Evolutionary conservation across 495 filamentous ascomycete species (phyloP).

Genomic region (Tuber calosporum): DNA sequence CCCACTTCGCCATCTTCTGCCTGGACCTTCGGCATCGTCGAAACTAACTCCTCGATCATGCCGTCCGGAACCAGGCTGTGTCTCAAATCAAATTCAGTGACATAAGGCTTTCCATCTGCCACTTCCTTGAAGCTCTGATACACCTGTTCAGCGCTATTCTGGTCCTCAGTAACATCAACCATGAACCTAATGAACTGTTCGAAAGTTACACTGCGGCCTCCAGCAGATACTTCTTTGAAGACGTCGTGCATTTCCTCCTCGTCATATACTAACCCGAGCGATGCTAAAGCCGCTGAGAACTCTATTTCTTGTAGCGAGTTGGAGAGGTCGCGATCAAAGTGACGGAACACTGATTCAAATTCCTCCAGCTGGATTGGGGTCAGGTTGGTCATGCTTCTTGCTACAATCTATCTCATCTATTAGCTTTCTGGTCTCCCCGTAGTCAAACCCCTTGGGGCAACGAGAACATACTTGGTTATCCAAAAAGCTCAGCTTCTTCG

Average conservation of each 20-base stretch:
- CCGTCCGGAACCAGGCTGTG: constrained; percentile 93
- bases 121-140: constrained; percentile 96
- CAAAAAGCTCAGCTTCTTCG: constrained; percentile 90
- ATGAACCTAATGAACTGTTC: constrained; percentile 99
- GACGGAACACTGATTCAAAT: constrained; percentile 93
- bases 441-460: neutral
- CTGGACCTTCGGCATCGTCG: constrained; percentile 61
- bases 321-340: constrained; percentile 88
- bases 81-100: constrained; percentile 91
- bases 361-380: constrained; percentile 97
- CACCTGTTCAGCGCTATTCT: constrained; percentile 96
- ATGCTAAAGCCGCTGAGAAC: constrained; percentile 89
- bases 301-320: constrained; percentile 91
- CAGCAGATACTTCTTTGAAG: constrained; percentile 70
- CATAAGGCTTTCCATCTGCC: constrained; percentile 95
- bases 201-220: constrained; percentile 73
- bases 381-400: constrained; percentile 95
- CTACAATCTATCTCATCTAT: constrained; percentile 53
- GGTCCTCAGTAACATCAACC: constrained; percentile 97
- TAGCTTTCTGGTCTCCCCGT: neutral
- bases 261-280: constrained; percentile 85
- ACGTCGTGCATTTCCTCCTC: constrained; percentile 94
- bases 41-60: constrained; percentile 81
- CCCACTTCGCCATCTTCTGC: constrained; percentile 33
- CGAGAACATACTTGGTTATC: constrained; percentile 69